Base-by-base conservation (phyloP, 2,329 filamentous ascomycete species). In the Fusarium pseudocircinatum region DNA sequence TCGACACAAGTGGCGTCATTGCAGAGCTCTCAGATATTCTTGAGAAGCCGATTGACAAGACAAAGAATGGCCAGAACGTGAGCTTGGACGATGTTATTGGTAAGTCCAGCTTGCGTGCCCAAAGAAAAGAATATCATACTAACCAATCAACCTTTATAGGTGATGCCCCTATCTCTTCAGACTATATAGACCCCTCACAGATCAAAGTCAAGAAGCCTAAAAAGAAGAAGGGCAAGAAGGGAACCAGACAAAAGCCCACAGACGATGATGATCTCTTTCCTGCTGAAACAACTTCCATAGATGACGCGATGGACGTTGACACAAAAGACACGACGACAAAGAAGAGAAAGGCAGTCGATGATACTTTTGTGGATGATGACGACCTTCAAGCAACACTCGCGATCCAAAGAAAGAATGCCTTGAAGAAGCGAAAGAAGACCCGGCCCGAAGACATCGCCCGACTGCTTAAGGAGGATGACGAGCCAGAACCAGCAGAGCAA, bases 181-280 rank as follows among this genome's bases (percentile, higher is more conserved):
- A 99, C 81, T 99, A 99, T 81, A 86, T 97, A 72, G 94, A 97
- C 70, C 84, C 92, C 22, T 93, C 93, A 4, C 92, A 96, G 76
- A 89, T 98, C 78, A 99, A 98, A 82, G 89, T 98, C 72, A 97
- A 95, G 84, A 99, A 97, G 81, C 92, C 94, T 2, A 98, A 97
- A 83, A 98, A 97, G 84, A 97, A 96, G 85, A 96, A 96, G 83
- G 88, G 90, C 37, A 96, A 95, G 81, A 96, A 95, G 81, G 87
- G 89, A 30, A 94, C 92, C 4, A 88, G 93, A 57, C 90, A 93
- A 79, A 93, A 92, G 75, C 87, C 87, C 4, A 83, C 87, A n/a
- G 89, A 91, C 46, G 89, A 91, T 36, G 90, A 92, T 63, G 89
- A 90, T 56, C 83, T 91, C 10, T 86, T 91, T 66, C 85, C 86